Evolutionary conservation across 306 rosid genomes (phyloP), one percentile per base, ranked within the genome.

Genomic region (Senna siamea): DNA sequence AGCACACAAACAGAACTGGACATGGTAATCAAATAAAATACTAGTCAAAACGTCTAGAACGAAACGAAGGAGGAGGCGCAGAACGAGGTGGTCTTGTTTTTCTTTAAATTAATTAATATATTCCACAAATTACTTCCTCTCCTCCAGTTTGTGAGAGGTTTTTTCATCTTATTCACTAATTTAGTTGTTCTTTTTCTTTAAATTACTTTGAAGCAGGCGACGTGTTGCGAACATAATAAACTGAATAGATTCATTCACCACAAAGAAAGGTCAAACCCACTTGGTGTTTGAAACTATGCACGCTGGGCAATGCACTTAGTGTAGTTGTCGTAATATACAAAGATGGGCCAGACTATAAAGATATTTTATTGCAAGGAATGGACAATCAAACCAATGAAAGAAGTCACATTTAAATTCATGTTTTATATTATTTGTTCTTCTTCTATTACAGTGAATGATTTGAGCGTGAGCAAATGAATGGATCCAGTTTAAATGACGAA

Each of bases 11-110:
- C 82, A 83, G 79, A 70, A 17, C 54, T 14, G 38, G 28, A 47
- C 56, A 15, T 14, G 41, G 56, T 18, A 28, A 17, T 10, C 18
- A 12, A 18, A 66, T 18, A 69, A 28, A 46, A 70, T 60, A 79
- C 52, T 51, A 54, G 76, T 83, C 87, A 79, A 65, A 48, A 34
- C 48, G 18, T 63, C 69, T 63, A 63, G 32, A 63, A 37, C 17
- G 17, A 11, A 4, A 15, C 46, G 5, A 2, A 32, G 2, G 5
- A 5, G 4, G 2, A 18, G 64, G 7, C 35, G 34, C 44, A 18
- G 0, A n/a, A 44, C 55, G 4, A 80, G 50, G 62, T 74, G n/a
- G 14, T 50, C n/a, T 73, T 0, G 22, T 50, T 69, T 14, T 40
- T n/a, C n/a, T n/a, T n/a, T n/a, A 57, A 5, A 26, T 26, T 41